A percentile compares a stretch with the other conserved stretches of the same genome.
Conservation (phyloP, 495 filamentous ascomycete species). For the Aspergillus sclerotioniger region DNA sequence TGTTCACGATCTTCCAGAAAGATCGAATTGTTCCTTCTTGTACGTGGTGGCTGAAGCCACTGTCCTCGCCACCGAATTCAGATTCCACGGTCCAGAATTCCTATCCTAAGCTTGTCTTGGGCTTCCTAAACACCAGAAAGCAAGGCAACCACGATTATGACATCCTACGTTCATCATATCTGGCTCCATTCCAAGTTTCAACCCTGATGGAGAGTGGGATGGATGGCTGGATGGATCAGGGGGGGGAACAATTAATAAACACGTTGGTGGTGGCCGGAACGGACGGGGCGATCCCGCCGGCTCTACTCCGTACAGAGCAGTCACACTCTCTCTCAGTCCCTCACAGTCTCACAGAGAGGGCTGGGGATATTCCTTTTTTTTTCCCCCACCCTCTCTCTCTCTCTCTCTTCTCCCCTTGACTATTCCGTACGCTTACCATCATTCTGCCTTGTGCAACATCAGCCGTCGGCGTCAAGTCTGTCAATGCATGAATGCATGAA, state of each 20-base stretch:
- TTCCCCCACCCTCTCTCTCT: no score
- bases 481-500: no score
- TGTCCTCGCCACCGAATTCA: not conserved
- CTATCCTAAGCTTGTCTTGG: not conserved
- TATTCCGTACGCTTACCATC: no score
- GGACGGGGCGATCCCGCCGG: constrained; percentile 16
- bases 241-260: not conserved
- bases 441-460: no score
- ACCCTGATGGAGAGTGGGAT: not conserved
- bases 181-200: no score
- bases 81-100: not conserved
- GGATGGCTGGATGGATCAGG: not conserved
- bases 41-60: constrained; percentile 6
- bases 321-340: no score
- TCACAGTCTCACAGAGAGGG: no score
- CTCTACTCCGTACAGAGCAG: not conserved
- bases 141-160: not conserved
- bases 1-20: constrained; percentile 13
- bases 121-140: not conserved
- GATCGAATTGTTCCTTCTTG: constrained; percentile 11
- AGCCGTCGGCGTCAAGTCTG: no score
- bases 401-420: no score
- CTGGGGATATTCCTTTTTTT: no score
- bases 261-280: not conserved
- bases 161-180: not conserved